Base-by-base conservation (phyloP, 192 early-diverging fungal species). In the Coemansia sp. region DNA sequence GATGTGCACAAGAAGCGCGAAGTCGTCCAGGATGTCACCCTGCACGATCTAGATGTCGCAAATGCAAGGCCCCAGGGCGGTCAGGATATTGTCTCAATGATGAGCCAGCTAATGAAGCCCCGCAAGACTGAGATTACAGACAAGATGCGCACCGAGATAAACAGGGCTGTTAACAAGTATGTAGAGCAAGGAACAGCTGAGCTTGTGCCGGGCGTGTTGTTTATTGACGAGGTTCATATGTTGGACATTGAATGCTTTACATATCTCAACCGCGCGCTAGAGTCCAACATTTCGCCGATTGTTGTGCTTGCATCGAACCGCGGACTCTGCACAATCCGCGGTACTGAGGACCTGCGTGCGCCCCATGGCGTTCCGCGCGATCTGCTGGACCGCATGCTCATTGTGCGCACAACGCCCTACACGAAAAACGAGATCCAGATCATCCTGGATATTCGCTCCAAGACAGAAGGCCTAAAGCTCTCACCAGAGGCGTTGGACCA, bases 1-100 rank as follows among this genome's bases (percentile, higher is more conserved):
- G 97, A 99, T 65, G 95, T 97, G 15, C 95, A 95, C 82, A 99
- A 99, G 84, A 97, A 95, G 85, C 98, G 98, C 88, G 97, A 99
- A 76, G 88, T 99, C 39, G 89, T 98, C 40, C 97, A 98, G 78
- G 95, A 97, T 75, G 96, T 99, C 4, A 96, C 97, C 0, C 87
- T 99, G 21, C 96, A 99, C 72, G 97, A 99, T 73, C 84, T 99
- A 66, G 98, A 99, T 85, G 88, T 94, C 40, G 96, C 96, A 56
- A 99, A 99, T 71, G 95, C 96, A 16, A 80, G 91, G 61, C 95
- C 96, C 32, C 94, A 96, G 88, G 96, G 98, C 21, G 96, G 95
- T 10, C 95, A 96, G 82, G 98, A 99, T 74, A 96, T 97, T 60
- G 91, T 98, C 77, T 97, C 95, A 36, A 93, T 98, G 91, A 96